Conservation (phyloP, 2,329 filamentous ascomycete species). For the Penicillium carneum region DNA sequence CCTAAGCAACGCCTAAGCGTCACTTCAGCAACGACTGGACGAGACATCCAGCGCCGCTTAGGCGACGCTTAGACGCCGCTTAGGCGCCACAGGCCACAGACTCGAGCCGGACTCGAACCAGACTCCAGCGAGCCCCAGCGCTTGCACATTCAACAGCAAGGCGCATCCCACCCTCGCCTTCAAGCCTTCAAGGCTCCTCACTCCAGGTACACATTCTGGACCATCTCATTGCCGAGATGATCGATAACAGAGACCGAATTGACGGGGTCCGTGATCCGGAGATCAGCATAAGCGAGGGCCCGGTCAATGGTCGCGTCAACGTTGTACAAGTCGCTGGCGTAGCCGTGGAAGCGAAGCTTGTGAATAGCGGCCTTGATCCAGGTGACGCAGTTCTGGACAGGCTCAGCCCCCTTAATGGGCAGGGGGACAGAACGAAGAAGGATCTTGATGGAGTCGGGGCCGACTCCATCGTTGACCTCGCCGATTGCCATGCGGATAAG, state of each 20-base stretch:
- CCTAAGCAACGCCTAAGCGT: background rate
- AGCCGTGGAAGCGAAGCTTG: background rate
- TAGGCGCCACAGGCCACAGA: too few species aligned
- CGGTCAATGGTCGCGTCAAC: slow-evolving; percentile 9
- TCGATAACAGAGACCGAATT: background rate
- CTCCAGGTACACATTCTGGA: too few species aligned
- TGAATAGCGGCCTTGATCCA: slow-evolving; percentile 7
- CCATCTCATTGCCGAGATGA: slow-evolving; percentile 5
- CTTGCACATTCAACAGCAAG: background rate
- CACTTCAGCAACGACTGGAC: too few species aligned
- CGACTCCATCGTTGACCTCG: background rate
- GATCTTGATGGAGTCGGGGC: background rate
- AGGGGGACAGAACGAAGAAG: slow-evolving; percentile 6
- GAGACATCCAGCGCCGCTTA: too few species aligned
- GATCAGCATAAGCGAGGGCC: slow-evolving; percentile 16
- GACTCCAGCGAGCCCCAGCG: background rate
- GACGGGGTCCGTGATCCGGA: slow-evolving; percentile 1
- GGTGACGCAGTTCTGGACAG: slow-evolving; percentile 6
- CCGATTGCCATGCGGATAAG: slow-evolving; percentile 14
- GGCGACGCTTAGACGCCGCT: too few species aligned
- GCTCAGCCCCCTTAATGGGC: background rate
- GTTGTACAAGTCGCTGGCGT: background rate
- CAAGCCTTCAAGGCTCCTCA: background rate
- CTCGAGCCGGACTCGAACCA: background rate
- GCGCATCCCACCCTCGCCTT: background rate